Conservation (phyloP, 1,284 basidiomycete species). For the Melampsora occidentalis region DNA sequence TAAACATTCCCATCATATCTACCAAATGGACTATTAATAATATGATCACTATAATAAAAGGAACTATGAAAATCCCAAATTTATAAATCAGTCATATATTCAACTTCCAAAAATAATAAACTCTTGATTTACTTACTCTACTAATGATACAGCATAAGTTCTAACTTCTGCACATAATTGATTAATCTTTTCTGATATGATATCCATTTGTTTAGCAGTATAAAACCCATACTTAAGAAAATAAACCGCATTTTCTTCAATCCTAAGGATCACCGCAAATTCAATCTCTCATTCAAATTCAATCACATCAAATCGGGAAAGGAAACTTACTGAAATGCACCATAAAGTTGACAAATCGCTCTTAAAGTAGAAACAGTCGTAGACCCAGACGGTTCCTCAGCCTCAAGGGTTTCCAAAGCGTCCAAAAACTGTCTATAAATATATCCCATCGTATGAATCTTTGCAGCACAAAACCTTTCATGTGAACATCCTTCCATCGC, state of each 20-base stretch:
- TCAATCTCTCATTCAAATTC: background rate
- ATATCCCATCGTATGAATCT: slow-evolving; percentile 53
- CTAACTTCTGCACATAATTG: slow-evolving; percentile 58
- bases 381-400: slow-evolving; percentile 32
- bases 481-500: slow-evolving; percentile 53
- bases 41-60: slow-evolving; percentile 61
- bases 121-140: slow-evolving; percentile 17
- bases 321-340: slow-evolving; percentile 33
- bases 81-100: background rate
- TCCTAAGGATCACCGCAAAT: background rate
- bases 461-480: slow-evolving; percentile 53
- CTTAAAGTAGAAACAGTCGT: slow-evolving; percentile 14
- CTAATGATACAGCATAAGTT: slow-evolving; percentile 52
- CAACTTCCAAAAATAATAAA: background rate
- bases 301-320: background rate
- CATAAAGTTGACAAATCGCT: slow-evolving; percentile 37
- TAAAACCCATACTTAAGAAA: slow-evolving; percentile 52
- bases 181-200: slow-evolving; percentile 56
- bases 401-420: slow-evolving; percentile 49
- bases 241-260: slow-evolving; percentile 41
- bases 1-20: slow-evolving; percentile 58
- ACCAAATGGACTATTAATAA: slow-evolving; percentile 62
- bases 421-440: slow-evolving; percentile 54
- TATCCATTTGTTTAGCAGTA: slow-evolving; percentile 56
- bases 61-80: slow-evolving; percentile 56